Conservation (phyloP, 257 asterid genomes). For the Schizonepeta tenuifolia region DNA sequence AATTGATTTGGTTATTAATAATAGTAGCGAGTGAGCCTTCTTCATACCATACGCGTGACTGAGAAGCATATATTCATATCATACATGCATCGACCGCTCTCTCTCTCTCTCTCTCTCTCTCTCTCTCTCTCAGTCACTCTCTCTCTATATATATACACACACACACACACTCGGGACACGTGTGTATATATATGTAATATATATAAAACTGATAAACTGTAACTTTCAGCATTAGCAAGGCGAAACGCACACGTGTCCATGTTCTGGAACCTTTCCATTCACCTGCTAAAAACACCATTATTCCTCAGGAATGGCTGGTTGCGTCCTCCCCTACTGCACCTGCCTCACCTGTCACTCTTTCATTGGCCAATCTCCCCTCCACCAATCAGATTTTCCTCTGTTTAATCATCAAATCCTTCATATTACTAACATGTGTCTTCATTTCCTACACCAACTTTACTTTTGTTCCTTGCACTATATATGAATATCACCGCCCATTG, state of each 20-base stretch:
- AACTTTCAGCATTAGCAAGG: conserved; percentile 33
- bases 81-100: too few species aligned
- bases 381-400: conserved; percentile 23
- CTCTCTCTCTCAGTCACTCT: neutral
- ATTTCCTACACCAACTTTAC: conserved; percentile 32
- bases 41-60: neutral
- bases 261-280: conserved; percentile 43
- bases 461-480: conserved; percentile 9
- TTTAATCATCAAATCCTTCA: neutral
- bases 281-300: conserved; percentile 27
- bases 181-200: neutral
- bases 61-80: neutral
- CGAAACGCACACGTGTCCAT: conserved; percentile 42
- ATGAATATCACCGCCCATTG: neutral
- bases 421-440: conserved; percentile 39
- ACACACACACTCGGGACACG: neutral
- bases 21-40: neutral
- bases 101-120: neutral
- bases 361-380: conserved; percentile 22
- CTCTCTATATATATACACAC: neutral
- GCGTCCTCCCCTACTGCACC: conserved; percentile 33
- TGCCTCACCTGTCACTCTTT: conserved; percentile 33
- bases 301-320: conserved; percentile 36
- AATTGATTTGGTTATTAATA: too few species aligned
- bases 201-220: conserved; percentile 24